Evolutionary conservation across 2,329 filamentous ascomycete genomes (phyloP).

Genomic region (Pseudocercospora cruenta): DNA sequence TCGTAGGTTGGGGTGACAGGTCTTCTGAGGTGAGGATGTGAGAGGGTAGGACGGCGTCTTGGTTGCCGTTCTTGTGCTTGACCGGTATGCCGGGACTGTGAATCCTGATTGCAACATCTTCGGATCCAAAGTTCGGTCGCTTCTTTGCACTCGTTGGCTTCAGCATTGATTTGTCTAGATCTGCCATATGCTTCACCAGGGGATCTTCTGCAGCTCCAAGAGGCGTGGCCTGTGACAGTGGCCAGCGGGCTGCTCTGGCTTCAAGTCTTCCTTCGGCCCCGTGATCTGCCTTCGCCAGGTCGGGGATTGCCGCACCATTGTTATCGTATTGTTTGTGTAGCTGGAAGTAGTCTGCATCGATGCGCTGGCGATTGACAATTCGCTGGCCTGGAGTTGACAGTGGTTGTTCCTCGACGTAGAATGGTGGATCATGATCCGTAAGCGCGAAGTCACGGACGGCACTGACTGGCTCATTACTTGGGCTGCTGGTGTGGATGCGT

Average conservation of each 20-base stretch:
- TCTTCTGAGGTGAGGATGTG: slow-evolving; percentile 20
- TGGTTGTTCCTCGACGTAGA: not conserved
- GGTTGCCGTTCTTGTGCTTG: not conserved
- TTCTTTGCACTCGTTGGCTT: not conserved
- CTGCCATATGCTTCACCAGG: not conserved
- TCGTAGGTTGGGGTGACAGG: slow-evolving; percentile 1
- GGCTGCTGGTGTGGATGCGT: not conserved
- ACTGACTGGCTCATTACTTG: not conserved
- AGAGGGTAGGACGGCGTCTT: slow-evolving; percentile 19
- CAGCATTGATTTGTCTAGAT: not conserved
- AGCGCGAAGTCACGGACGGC: slow-evolving; percentile 5
- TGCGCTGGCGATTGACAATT: slow-evolving; percentile 23
- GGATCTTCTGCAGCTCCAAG: slow-evolving; percentile 5
- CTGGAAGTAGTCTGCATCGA: slow-evolving; percentile 17
- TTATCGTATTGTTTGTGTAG: slow-evolving; percentile 13
- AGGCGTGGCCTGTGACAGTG: not conserved
- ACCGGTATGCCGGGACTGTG: not conserved
- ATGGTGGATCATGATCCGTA: not conserved
- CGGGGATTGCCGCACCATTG: not conserved
- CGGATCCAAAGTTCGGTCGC: not conserved
- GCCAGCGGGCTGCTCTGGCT: slow-evolving; percentile 1
- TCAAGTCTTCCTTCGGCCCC: slow-evolving; percentile 8
- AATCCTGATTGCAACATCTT: not conserved
- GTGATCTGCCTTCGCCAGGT: slow-evolving; percentile 2
- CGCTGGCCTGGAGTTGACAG: slow-evolving; percentile 30